Percentiles rank a stretch among this genome's conserved stretches.
These are phyloP conservation scores for Rhizophora apiculata DNA, from an alignment of 345 rosid species.

Conservation along the genomic window DNA sequence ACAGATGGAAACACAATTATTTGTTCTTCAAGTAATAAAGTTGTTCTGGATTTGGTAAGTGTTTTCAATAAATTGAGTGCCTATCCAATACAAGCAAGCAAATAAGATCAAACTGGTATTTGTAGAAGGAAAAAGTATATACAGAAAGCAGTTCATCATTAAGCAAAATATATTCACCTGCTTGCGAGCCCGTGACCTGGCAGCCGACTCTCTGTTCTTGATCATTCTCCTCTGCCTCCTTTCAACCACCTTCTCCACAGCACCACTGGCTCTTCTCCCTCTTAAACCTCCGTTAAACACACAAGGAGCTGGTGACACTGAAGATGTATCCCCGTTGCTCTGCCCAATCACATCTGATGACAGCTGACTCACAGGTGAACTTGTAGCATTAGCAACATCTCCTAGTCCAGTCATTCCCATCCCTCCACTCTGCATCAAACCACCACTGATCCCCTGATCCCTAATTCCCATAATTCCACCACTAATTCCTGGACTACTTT, in stretches of 20 bases:
- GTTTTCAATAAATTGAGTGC: constrained; percentile 3
- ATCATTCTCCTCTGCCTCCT: constrained; percentile 99
- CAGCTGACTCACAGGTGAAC: constrained; percentile 66
- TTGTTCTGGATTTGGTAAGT: neutral
- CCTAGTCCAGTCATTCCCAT: constrained; percentile 62
- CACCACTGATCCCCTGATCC: constrained; percentile 46
- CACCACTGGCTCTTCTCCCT: constrained; percentile 61
- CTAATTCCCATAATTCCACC: constrained; percentile 53
- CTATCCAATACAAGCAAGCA: neutral
- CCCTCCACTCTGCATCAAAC: constrained; percentile 49
- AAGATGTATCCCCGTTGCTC: constrained; percentile 76
- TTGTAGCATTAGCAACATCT: constrained; percentile 23
- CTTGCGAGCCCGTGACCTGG: constrained; percentile 97
- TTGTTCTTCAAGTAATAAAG: too few species aligned
- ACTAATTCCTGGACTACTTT: constrained; percentile 54
- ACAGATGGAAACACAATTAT: too few species aligned
- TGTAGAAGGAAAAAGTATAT: constrained; percentile 5
- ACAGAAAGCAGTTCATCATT: constrained; percentile 4
- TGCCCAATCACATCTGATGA: constrained; percentile 78
- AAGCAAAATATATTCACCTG: constrained; percentile 56
- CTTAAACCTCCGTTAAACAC: constrained; percentile 66
- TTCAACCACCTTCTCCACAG: constrained; percentile 91
- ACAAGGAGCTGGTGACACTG: constrained; percentile 74
- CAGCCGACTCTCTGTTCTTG: constrained; percentile 98
- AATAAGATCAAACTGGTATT: neutral